Conservation (phyloP, 306 rosid genomes). For the Vigna mungo region DNA sequence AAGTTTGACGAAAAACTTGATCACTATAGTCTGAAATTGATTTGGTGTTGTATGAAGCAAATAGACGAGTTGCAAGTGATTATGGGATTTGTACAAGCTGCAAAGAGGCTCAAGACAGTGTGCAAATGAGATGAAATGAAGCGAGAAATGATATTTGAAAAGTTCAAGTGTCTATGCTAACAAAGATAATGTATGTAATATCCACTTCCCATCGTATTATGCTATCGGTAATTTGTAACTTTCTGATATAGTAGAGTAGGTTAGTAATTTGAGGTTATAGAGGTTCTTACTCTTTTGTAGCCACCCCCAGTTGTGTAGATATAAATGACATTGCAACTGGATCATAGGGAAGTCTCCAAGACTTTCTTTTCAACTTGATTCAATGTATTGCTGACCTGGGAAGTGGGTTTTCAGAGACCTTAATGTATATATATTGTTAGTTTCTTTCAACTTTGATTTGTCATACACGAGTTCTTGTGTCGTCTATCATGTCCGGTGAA, state of each 20-base stretch:
- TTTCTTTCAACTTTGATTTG: slow-evolving; percentile 17
- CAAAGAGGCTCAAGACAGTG: slow-evolving; percentile 83
- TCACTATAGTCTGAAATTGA: slow-evolving; percentile 23
- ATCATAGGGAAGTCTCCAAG: slow-evolving; percentile 54
- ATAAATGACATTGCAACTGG: slow-evolving; percentile 58
- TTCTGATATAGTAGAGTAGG: slow-evolving; percentile 51
- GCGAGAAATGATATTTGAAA: slow-evolving; percentile 34
- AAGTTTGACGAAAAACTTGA: neutral
- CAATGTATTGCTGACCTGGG: slow-evolving; percentile 69
- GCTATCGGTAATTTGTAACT: slow-evolving; percentile 59
- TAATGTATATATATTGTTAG: slow-evolving; percentile 59
- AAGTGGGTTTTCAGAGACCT: slow-evolving; percentile 55
- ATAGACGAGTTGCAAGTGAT: slow-evolving; percentile 98
- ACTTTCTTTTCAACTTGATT: slow-evolving; percentile 58
- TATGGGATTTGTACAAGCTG: slow-evolving; percentile 92
- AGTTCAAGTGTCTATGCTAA: slow-evolving; percentile 65
- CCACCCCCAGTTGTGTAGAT: slow-evolving; percentile 65
- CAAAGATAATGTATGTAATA: slow-evolving; percentile 59
- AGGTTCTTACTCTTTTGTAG: slow-evolving; percentile 70
- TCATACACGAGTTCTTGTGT: neutral
- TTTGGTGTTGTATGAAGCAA: slow-evolving; percentile 64
- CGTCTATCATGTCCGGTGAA: neutral
- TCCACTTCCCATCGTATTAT: slow-evolving; percentile 63
- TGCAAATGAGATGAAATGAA: slow-evolving; percentile 74
- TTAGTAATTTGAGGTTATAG: slow-evolving; percentile 54